Conservation (phyloP, 2,329 filamentous ascomycete genomes). For the Claviceps sp. region DNA sequence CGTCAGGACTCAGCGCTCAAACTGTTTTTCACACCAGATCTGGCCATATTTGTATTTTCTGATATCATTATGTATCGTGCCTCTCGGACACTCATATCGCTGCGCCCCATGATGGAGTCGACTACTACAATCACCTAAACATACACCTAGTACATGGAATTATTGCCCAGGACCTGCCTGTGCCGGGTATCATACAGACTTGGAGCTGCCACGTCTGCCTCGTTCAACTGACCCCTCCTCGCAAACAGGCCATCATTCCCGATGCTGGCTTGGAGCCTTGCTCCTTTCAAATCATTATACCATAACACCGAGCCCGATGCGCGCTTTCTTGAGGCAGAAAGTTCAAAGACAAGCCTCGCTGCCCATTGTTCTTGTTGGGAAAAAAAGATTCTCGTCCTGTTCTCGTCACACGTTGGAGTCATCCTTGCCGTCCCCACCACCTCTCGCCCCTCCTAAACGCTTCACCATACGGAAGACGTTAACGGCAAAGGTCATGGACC, state of each 20-base stretch:
- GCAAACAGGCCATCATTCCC: neutral
- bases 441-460: conserved; percentile 36
- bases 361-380: neutral
- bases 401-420: conserved; percentile 1
- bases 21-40: no score
- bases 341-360: neutral
- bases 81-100: neutral
- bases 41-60: neutral
- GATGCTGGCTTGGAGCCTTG: neutral
- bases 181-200: neutral
- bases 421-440: conserved; percentile 22
- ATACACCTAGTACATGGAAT: neutral
- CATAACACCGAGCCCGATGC: neutral
- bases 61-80: neutral
- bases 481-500: conserved; percentile 79
- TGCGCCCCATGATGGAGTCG: neutral
- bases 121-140: neutral
- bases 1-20: no score
- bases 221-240: neutral
- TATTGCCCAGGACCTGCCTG: neutral
- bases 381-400: neutral
- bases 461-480: conserved; percentile 63
- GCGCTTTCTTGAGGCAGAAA: neutral
- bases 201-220: neutral
- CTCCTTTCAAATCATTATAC: neutral